These are phyloP conservation scores for Carallia pectinifolia DNA, from an alignment of 345 rosid species.

Conservation along the genomic window DNA sequence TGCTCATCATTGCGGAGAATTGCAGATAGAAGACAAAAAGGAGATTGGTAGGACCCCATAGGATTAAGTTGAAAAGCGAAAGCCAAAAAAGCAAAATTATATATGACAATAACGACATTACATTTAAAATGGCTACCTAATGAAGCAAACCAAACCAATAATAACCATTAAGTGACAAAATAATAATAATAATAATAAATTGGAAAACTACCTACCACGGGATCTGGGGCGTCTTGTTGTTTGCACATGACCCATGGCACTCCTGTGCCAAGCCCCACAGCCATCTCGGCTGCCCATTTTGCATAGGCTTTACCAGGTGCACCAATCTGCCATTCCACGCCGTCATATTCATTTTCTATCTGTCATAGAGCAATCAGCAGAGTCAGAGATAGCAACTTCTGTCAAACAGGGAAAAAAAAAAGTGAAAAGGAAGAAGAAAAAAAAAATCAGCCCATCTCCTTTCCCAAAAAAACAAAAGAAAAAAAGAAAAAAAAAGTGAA, in stretches of 20 bases:
- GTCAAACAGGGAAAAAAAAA: not conserved
- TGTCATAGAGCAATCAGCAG: not conserved
- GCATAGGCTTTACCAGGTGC: constrained; percentile 38
- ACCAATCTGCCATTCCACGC: constrained; percentile 23
- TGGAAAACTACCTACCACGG: constrained; percentile 22
- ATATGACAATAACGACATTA: not conserved
- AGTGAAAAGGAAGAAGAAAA: not conserved
- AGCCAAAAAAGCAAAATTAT: not conserved
- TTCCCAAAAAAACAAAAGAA: not conserved
- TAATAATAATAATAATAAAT: not conserved
- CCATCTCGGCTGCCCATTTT: constrained; percentile 51
- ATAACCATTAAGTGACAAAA: not conserved
- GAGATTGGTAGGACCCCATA: constrained; percentile 5
- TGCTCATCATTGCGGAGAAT: not conserved
- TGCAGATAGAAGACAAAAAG: not conserved
- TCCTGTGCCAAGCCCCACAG: constrained; percentile 43
- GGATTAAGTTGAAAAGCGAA: constrained; percentile 1
- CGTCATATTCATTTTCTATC: constrained; percentile 35
- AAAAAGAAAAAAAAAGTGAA: not conserved
- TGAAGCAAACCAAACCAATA: not conserved
- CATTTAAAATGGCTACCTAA: constrained; percentile 13
- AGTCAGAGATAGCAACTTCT: not conserved
- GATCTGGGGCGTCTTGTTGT: constrained; percentile 54
- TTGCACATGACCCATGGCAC: constrained; percentile 63
- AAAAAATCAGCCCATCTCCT: too few relatives aligned